Percentiles rank a stretch among this genome's conserved stretches.
These are phyloP conservation scores for Heritiera fomes DNA, from an alignment of 345 rosid genomes.

Conservation along the genomic window DNA sequence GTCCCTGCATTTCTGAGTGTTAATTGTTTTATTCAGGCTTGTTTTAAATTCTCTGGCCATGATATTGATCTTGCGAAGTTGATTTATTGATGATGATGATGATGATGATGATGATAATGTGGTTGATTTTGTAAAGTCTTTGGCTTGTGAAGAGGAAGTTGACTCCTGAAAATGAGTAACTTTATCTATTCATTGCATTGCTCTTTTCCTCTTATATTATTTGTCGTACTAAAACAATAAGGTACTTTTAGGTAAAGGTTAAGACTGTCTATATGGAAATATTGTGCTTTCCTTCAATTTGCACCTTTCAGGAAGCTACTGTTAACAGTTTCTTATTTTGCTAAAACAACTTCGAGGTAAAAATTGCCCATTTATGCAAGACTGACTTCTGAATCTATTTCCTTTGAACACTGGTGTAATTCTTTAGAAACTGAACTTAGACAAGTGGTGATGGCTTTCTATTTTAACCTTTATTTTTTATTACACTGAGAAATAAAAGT, in stretches of 20 bases:
- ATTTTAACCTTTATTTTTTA: neutral
- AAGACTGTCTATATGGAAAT: neutral
- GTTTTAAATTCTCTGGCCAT: neutral
- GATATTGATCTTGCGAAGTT: neutral
- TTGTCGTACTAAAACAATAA: neutral
- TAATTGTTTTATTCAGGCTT: neutral
- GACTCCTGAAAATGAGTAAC: neutral
- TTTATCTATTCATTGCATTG: neutral
- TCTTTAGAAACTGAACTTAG: neutral
- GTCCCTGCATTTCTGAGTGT: neutral
- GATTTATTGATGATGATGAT: neutral
- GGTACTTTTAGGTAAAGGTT: neutral
- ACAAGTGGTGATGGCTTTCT: neutral
- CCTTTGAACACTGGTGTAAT: neutral
- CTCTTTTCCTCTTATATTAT: neutral
- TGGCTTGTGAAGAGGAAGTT: neutral
- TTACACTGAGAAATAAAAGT: neutral
- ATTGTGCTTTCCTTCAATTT: neutral
- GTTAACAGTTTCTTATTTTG: neutral
- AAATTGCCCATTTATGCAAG: neutral
- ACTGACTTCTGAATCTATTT: neutral
- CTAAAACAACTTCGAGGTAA: neutral
- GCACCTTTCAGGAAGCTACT: neutral
- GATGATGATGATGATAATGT: neutral
- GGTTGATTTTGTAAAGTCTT: neutral